A percentile compares a stretch with the other conserved stretches of the same genome.
phyloP scores from a whole-genome alignment of 768 basidiomycete genomes.

The Leccinum uliginosum region DNA sequence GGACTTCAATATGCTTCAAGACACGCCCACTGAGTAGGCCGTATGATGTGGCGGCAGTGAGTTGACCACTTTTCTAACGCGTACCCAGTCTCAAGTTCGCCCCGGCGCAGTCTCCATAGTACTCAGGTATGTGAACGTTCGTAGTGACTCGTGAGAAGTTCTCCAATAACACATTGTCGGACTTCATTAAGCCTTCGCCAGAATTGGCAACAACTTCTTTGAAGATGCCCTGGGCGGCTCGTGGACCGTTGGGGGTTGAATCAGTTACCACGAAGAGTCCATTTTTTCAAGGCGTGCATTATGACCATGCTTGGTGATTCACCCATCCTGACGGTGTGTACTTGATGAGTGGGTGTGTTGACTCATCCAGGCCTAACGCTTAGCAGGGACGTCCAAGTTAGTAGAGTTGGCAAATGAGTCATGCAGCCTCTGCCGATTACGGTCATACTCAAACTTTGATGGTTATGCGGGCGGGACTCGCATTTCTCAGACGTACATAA shows the following conservation, averaged over 20 bases:
- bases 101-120: no score
- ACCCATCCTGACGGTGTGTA: background rate
- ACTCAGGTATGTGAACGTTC: no score
- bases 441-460: background rate
- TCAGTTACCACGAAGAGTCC: background rate
- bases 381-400: background rate
- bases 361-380: background rate
- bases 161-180: no score
- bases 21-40: no score
- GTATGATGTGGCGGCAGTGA: no score
- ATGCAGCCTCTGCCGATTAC: background rate
- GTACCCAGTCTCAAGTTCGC: no score
- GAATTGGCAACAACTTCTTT: background rate
- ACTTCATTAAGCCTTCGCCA: background rate
- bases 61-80: no score
- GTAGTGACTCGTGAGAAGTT: no score
- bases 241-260: background rate
- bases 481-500: background rate
- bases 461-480: background rate
- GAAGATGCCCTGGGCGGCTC: no score
- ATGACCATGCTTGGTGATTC: no score
- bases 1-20: no score
- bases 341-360: background rate
- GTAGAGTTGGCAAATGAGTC: background rate
- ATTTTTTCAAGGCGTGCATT: background rate